A percentile compares a stretch with the other conserved stretches of the same genome.
Evolutionary conservation across 495 filamentous ascomycete species (phyloP).

Genomic region (Neurospora hispaniola): DNA sequence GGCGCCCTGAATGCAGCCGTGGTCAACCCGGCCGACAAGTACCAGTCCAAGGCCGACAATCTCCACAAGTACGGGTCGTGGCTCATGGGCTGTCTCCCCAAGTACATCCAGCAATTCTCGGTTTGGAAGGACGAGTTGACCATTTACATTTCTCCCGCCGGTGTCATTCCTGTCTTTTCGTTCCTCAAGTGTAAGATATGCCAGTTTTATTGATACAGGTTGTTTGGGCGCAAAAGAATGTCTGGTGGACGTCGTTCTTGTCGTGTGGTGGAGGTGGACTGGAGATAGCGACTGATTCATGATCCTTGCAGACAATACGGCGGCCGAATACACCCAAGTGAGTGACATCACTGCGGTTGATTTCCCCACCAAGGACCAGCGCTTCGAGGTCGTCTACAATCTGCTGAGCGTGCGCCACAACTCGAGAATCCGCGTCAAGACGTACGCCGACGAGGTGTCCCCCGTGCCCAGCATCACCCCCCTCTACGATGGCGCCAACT

Average conservation of each 20-base stretch:
- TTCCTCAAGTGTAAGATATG: conserved; percentile 72
- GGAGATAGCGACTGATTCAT: neutral
- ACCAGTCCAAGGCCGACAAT: conserved; percentile 66
- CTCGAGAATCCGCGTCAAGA: conserved; percentile 93
- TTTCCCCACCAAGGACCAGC: conserved; percentile 84
- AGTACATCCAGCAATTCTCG: conserved; percentile 97
- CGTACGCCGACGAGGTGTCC: conserved; percentile 94
- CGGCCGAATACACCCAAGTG: conserved; percentile 91
- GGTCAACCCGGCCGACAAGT: conserved; percentile 90
- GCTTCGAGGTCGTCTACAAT: conserved; percentile 99
- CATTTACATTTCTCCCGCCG: conserved; percentile 81
- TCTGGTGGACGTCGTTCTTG: neutral
- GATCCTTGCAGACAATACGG: conserved; percentile 58
- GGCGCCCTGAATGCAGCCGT: conserved; percentile 61
- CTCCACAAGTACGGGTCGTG: conserved; percentile 94
- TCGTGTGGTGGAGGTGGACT: conserved; percentile 2
- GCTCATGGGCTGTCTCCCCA: conserved; percentile 90
- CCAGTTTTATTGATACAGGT: neutral
- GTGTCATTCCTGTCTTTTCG: conserved; percentile 79
- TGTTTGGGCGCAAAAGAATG: neutral
- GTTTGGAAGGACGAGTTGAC: conserved; percentile 99
- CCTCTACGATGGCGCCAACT: conserved; percentile 91
- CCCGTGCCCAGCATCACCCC: conserved; percentile 80
- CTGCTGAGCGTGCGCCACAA: conserved; percentile 92
- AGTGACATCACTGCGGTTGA: conserved; percentile 90